Base-by-base conservation (phyloP, 2,329 filamentous ascomycete genomes). In the Stemphylium vesicarium region DNA sequence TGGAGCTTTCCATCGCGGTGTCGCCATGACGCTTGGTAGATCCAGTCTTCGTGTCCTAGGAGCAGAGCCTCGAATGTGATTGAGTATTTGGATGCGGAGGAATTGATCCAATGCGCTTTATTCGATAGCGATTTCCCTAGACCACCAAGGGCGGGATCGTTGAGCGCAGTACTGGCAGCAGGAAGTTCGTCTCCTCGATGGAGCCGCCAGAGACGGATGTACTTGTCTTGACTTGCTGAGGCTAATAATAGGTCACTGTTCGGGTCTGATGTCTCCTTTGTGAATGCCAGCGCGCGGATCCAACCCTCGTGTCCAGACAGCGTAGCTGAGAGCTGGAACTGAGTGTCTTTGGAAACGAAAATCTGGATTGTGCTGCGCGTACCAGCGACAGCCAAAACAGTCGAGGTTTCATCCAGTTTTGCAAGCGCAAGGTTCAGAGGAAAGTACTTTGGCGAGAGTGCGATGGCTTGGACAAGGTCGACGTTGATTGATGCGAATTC, bases 41-140 rank as follows among this genome's bases (percentile, higher is more conserved):
- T 94, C 95, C 95, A 99, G 70, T 99, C 95, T 72, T 99, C 95
- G 70, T 99, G 95, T 8, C 95, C 95, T 2, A 99, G 84, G 5
- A 99, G 83, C 2, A 99, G 81, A 1, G 95, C 95, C 75, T 99
- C 95, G 64, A 99, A 98, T 0, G 92, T 96, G 51, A 96, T 82
- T 6, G 89, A 90, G 75, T 90, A 94, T 62, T 88, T 88, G 4
- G 79, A 80, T 0, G 78, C 80, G 37, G 55, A 22, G 2, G 85
- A 82, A 37, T 84, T 83, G 54, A 99, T 86, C 50, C 85, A 84
- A 72, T 98, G 90, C 0, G 90, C 89, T 77, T 97, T 98, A 75
- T 97, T 98, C 0, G 92, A 91, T 0, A 96, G 82, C 0, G 90
- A 90, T 59, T 87, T 89, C 2, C 89, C 88, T 0, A 88, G 83